Conservation (phyloP, 352 stramenopile genomes). For the Globisporangium megalacanthum region DNA sequence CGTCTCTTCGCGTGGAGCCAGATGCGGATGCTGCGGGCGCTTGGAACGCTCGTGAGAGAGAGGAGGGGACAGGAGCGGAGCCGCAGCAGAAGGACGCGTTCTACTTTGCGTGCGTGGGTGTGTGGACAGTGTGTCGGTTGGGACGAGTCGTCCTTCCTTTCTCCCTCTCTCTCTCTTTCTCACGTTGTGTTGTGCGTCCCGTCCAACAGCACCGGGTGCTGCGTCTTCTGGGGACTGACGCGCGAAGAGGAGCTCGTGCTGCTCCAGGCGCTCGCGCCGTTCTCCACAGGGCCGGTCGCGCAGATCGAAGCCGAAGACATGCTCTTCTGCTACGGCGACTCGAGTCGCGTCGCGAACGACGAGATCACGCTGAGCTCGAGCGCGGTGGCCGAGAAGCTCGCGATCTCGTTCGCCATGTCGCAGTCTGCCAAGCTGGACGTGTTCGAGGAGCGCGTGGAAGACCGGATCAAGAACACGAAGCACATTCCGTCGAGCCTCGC, state of each 20-base stretch:
- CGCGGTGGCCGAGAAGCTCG: slow-evolving; percentile 83
- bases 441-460: slow-evolving; percentile 87
- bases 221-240: slow-evolving; percentile 65
- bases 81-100: slow-evolving; percentile 58
- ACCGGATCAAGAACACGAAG: slow-evolving; percentile 75
- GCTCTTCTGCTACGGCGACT: slow-evolving; percentile 50
- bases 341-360: slow-evolving; percentile 67
- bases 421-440: slow-evolving; percentile 91
- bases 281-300: slow-evolving; percentile 36
- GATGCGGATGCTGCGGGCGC: too few relatives aligned
- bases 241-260: slow-evolving; percentile 43
- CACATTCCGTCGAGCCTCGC: slow-evolving; percentile 87
- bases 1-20: slow-evolving; percentile 15
- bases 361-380: slow-evolving; percentile 68
- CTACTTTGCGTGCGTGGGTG: slow-evolving; percentile 49
- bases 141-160: not conserved
- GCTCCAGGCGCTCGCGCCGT: slow-evolving; percentile 45
- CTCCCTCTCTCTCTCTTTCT: not conserved
- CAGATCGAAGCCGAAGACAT: slow-evolving; percentile 62
- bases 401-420: slow-evolving; percentile 88
- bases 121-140: not conserved
- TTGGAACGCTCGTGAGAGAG: not conserved
- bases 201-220: slow-evolving; percentile 46
- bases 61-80: slow-evolving; percentile 4
- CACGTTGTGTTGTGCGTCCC: not conserved